Base-by-base conservation (phyloP, 106 monocot species). In the Allium sativum region DNA sequence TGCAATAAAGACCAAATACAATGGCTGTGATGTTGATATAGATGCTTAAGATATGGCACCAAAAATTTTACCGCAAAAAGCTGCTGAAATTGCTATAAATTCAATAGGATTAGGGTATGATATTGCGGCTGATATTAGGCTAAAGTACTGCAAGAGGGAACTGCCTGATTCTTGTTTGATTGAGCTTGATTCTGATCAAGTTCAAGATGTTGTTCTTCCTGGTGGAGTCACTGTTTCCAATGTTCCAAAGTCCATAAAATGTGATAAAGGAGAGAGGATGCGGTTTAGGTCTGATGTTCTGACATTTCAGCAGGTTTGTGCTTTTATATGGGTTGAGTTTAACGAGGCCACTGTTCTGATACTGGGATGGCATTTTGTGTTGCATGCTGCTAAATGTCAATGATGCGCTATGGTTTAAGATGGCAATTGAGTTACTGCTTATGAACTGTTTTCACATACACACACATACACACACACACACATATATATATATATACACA, bases 81-180 rank as follows among this genome's bases (percentile, higher is more conserved):
- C 76, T 18, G 82, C 82, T 43, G 79, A 89, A 69, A 42, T 65
- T 42, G 94, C 94, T 7, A 84, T 90, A 20, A 20, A 55, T 31
- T 77, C 89, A 16, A 86, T 94, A n/a, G 94, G 89, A 20, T 62
- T 83, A 15, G 94, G 94, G 6, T 94, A 84, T 45, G 94, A 94
- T 48, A 21, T 90, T 15, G 70, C 79, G 12, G 65, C 59, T 0
- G 94, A 94, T 68, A 65, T 90, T 12, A 67, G 86, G 45, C 79
- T 94, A 45, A 90, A 81, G 70, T 81, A 61, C 70, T 86, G 89
- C 83, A 90, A 90, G 70, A 46, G 64, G 55, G 76, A 77, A 17
- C 66, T 55, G 0, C 21, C 61, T 10, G 87, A 87, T 76, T 75
- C 92, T 10, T 83, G 86, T 42, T 65, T 94, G 44, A 89, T 94